phyloP scores from a whole-genome alignment of 345 rosid genomes.

The Arabidopsis arenosa region DNA sequence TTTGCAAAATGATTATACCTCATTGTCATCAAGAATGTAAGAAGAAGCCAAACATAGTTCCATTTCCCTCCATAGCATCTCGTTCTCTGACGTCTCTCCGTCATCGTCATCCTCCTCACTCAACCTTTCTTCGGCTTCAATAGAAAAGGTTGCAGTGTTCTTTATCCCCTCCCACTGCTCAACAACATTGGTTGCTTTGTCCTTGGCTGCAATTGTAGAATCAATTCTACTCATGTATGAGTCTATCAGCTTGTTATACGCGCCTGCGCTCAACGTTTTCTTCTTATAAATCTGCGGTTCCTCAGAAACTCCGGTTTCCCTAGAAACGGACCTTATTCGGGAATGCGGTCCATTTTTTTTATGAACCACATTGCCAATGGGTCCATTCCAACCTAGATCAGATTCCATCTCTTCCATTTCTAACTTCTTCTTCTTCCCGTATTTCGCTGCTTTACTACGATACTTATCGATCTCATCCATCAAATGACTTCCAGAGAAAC shows the following conservation, averaged over 20 bases:
- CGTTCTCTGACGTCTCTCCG: slow-evolving; percentile 64
- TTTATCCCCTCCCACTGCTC: slow-evolving; percentile 73
- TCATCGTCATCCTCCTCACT: slow-evolving; percentile 53
- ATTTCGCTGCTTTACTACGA: slow-evolving; percentile 32
- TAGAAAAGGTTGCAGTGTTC: slow-evolving; percentile 47
- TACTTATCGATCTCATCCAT: slow-evolving; percentile 45
- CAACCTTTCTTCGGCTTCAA: slow-evolving; percentile 44
- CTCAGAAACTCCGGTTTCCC: slow-evolving; percentile 38
- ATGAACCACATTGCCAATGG: slow-evolving; percentile 29
- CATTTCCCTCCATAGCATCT: slow-evolving; percentile 90
- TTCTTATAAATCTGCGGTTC: slow-evolving; percentile 52
- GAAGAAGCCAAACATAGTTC: slow-evolving; percentile 74
- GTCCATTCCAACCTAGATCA: slow-evolving; percentile 51
- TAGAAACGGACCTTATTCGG: slow-evolving; percentile 1
- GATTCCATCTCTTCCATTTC: slow-evolving; percentile 56
- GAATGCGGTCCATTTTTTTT: slow-evolving; percentile 20
- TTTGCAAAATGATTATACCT: slow-evolving; percentile 49
- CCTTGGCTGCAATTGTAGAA: slow-evolving; percentile 53
- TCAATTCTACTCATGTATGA: slow-evolving; percentile 81
- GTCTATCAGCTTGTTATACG: slow-evolving; percentile 68
- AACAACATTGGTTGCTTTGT: slow-evolving; percentile 52
- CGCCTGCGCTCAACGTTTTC: slow-evolving; percentile 68
- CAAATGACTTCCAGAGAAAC: slow-evolving; percentile 32
- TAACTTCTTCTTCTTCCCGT: slow-evolving; percentile 34
- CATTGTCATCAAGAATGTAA: slow-evolving; percentile 72